Conservation (phyloP, 495 filamentous ascomycete species). For the Massariosphaeria phaeospora region DNA sequence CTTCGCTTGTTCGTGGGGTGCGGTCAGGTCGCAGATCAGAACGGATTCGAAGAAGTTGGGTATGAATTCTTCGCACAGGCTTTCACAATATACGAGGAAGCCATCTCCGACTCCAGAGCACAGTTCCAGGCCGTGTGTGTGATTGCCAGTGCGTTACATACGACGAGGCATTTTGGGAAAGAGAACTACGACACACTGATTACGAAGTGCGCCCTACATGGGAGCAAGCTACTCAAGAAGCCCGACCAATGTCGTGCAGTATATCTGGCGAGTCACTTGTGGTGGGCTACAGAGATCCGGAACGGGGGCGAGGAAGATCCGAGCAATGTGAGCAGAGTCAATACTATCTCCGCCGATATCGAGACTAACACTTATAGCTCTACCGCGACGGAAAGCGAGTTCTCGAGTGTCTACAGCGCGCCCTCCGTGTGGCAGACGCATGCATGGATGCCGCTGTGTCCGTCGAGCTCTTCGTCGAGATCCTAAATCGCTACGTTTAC, state of each 20-base stretch:
- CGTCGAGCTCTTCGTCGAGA: slow-evolving; percentile 96
- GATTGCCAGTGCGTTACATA: slow-evolving; percentile 82
- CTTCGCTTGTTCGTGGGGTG: slow-evolving; percentile 86
- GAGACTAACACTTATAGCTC: slow-evolving; percentile 50
- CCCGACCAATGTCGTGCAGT: slow-evolving; percentile 96
- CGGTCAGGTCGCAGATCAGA: slow-evolving; percentile 89
- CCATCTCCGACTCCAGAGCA: slow-evolving; percentile 86
- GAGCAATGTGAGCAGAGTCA: slow-evolving; percentile 70
- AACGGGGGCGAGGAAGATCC: slow-evolving; percentile 77
- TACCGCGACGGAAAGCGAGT: slow-evolving; percentile 97
- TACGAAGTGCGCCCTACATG: slow-evolving; percentile 93
- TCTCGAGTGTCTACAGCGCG: slow-evolving; percentile 91
- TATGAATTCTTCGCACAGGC: slow-evolving; percentile 99
- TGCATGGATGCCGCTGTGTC: slow-evolving; percentile 99
- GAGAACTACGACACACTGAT: slow-evolving; percentile 99
- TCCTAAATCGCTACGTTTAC: slow-evolving; percentile 96
- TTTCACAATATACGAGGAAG: slow-evolving; percentile 96
- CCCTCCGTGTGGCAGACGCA: slow-evolving; percentile 90
- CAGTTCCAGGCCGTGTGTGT: slow-evolving; percentile 98
- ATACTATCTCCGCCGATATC: too few species aligned
- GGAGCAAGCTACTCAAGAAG: slow-evolving; percentile 95
- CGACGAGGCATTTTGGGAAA: slow-evolving; percentile 78
- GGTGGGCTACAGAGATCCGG: slow-evolving; percentile 92
- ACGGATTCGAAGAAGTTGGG: slow-evolving; percentile 86
- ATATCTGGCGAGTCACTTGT: slow-evolving; percentile 90